Percentiles rank a stretch among this genome's conserved stretches.
phyloP scores from a whole-genome alignment of 2,329 filamentous ascomycete genomes.

The Diplocarpon mali region DNA sequence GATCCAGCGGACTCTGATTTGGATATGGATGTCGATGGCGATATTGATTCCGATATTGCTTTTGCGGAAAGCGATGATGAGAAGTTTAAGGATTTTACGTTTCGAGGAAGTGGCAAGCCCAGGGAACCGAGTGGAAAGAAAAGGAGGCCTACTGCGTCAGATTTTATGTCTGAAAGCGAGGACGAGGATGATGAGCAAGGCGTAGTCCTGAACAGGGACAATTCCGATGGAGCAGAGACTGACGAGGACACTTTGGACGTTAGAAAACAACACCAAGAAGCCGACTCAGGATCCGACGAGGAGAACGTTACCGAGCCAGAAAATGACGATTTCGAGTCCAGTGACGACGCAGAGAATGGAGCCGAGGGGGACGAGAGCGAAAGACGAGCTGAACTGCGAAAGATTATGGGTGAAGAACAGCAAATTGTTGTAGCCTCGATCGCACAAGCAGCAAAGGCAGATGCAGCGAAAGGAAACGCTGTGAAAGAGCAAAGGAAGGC shows the following conservation, averaged over 20 bases:
- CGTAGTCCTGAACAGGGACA: constrained; percentile 23
- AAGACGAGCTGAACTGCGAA: constrained; percentile 48
- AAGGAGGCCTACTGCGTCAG: constrained; percentile 40
- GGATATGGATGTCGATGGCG: constrained; percentile 39
- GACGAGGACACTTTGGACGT: constrained; percentile 27
- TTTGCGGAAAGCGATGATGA: constrained; percentile 80
- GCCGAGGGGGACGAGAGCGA: constrained; percentile 26
- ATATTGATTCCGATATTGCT: constrained; percentile 56
- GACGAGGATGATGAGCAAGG: constrained; percentile 20
- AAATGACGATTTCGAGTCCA: constrained; percentile 10
- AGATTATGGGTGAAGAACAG: constrained; percentile 57
- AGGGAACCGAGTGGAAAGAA: constrained; percentile 26
- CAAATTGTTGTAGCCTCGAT: constrained; percentile 52
- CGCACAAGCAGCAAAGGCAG: constrained; percentile 55
- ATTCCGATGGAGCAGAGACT: constrained; percentile 19
- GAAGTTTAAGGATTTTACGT: constrained; percentile 62
- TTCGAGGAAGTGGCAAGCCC: constrained; percentile 46
- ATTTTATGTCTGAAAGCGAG: constrained; percentile 41
- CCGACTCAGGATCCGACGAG: constrained; percentile 17
- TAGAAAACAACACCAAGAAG: constrained; percentile 24
- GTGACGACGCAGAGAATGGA: constrained; percentile 16
- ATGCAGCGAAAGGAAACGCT: constrained; percentile 74
- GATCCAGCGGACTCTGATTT: constrained; percentile 46
- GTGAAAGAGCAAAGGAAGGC: constrained; percentile 76
- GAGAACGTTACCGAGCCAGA: constrained; percentile 5